Base-by-base conservation (phyloP, 2,329 filamentous ascomycete genomes). In the Penicillium paneum region DNA sequence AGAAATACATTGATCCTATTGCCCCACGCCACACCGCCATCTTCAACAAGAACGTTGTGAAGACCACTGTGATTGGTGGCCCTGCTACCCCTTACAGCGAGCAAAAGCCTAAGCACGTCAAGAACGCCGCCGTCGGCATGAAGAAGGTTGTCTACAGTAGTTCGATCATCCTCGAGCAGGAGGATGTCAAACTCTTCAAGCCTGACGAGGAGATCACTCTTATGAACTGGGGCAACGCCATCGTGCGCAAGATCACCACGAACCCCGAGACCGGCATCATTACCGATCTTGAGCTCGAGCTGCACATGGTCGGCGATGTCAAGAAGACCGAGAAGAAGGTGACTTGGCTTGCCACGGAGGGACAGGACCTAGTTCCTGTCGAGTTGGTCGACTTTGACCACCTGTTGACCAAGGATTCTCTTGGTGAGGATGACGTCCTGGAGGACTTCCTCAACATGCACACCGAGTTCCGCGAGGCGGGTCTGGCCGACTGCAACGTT, bases 321-420 rank as follows among this genome's bases (percentile, higher is more conserved):
- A 96, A 96, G 81, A 88, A 90, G 69, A 97, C 93, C 0, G 86
- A 91, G 68, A 97, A 97, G 84, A 97, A 97, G 81, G 85, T 97
- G 35, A 97, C 92, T 1, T 97, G 93, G 93, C 79, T 97, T 44
- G 87, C 90, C 1, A 83, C 82, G 0, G 84, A 90, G 62, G 83
- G 83, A 41, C 89, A 93, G 76, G 83, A 88, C 55, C 82, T 96
- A 0, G 81, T 96, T 13, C 85, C 87, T 8, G 86, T 94, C 21
- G 90, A 96, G 74, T 82, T 96, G 11, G 93, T 92, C 76, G 91
- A 97, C 64, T 97, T 97, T 71, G 93, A 96, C 76, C 93, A 95
- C 76, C 82, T 97, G 45, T 88, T 97, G 69, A 95, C 88, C 56
- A 97, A 97, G 81, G 93, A 97, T 71, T 92, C 94, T 70, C 81